These are phyloP conservation scores for Triangularia verruculosa DNA, from an alignment of 2,329 filamentous ascomycete species.

Conservation along the genomic window DNA sequence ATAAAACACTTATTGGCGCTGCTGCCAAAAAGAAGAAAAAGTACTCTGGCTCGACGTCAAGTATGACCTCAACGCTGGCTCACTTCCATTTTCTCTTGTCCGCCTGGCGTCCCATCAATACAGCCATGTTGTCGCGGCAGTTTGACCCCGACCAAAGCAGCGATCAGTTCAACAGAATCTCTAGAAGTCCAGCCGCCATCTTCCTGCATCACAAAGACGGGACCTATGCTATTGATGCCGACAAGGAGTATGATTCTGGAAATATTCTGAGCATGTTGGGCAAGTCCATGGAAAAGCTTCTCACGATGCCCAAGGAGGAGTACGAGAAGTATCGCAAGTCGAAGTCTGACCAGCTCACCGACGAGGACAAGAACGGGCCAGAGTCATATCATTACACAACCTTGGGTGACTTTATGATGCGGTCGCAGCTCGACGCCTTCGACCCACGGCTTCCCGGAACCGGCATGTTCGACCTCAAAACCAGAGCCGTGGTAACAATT, in stretches of 20 bases:
- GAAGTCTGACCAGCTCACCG: conserved; percentile 64
- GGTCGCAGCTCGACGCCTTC: conserved; percentile 89
- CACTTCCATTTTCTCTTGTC: conserved; percentile 95
- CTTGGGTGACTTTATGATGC: conserved; percentile 84
- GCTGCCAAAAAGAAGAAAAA: conserved; percentile 67
- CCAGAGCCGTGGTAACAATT: conserved; percentile 83
- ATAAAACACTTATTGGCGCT: conserved; percentile 66
- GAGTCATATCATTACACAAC: conserved; percentile 88
- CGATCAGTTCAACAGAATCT: conserved; percentile 68
- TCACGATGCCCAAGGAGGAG: conserved; percentile 77
- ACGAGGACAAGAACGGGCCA: conserved; percentile 67
- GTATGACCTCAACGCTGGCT: conserved; percentile 82
- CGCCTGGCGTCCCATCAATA: conserved; percentile 71
- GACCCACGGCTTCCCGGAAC: conserved; percentile 83
- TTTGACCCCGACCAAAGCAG: conserved; percentile 57
- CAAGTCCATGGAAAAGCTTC: conserved; percentile 92
- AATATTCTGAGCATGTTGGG: conserved; percentile 90
- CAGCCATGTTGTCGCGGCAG: conserved; percentile 61
- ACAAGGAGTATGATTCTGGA: conserved; percentile 83
- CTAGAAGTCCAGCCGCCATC: conserved; percentile 70
- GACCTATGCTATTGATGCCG: conserved; percentile 89
- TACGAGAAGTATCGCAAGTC: conserved; percentile 79
- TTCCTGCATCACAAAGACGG: conserved; percentile 83
- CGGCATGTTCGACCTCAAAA: conserved; percentile 96
- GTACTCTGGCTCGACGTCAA: conserved; percentile 93